phyloP scores from a whole-genome alignment of 148 eudicot genomes.

The Vaccinium darrowii region DNA sequence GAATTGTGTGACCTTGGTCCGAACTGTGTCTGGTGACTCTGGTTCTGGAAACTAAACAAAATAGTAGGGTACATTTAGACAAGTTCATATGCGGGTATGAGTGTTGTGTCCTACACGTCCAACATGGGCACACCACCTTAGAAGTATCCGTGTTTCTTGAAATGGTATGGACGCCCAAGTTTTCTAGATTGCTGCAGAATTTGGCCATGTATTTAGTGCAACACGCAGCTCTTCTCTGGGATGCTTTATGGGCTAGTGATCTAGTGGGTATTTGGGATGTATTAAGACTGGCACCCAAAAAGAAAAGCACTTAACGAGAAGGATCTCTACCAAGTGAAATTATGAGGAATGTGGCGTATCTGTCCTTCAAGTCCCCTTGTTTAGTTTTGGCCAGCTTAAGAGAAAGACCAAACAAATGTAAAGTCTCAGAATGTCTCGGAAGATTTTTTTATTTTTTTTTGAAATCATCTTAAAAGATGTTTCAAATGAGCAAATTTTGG shows the following conservation, averaged over 20 bases:
- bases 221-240: background rate
- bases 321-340: background rate
- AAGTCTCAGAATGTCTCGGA: background rate
- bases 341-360: background rate
- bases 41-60: background rate
- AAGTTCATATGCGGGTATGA: background rate
- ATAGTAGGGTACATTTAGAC: background rate
- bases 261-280: background rate
- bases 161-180: background rate
- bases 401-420: background rate
- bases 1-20: background rate
- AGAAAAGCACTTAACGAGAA: background rate
- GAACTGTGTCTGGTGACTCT: background rate
- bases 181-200: background rate
- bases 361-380: background rate
- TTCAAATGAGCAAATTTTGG: background rate
- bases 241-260: background rate
- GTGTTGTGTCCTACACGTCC: background rate
- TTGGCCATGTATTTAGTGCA: background rate
- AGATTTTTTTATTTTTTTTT: background rate
- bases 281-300: background rate
- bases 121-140: background rate
- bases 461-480: background rate
- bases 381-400: background rate
- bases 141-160: background rate